These are phyloP conservation scores for Wickerhamiella sorbophila DNA, from an alignment of 805 yeast species.

Conservation along the genomic window DNA sequence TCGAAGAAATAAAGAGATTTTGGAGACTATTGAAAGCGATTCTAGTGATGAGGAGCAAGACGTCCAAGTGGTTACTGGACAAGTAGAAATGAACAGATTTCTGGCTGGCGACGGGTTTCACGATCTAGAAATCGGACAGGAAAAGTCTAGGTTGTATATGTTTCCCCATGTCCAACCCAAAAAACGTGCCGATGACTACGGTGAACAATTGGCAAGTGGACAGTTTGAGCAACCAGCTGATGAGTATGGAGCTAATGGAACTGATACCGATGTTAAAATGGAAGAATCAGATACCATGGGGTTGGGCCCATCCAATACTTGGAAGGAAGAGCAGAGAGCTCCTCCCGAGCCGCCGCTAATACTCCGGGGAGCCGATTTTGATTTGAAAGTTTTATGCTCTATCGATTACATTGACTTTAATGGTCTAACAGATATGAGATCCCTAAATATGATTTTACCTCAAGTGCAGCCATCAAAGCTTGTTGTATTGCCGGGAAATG, in stretches of 20 bases:
- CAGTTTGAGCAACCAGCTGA: conserved; percentile 11
- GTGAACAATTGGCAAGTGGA: conserved; percentile 53
- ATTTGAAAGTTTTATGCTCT: conserved; percentile 50
- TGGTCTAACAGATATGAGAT: conserved; percentile 73
- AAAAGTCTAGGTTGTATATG: conserved; percentile 38
- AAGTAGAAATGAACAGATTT: conserved; percentile 19
- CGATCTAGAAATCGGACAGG: conserved; percentile 41
- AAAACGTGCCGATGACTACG: conserved; percentile 72
- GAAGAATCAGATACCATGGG: background rate
- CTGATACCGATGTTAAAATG: background rate
- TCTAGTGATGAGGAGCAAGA: conserved; percentile 22
- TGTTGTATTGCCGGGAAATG: conserved; percentile 35
- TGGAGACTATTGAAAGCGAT: conserved; percentile 24
- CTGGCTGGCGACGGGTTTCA: conserved; percentile 27
- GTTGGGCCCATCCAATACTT: background rate
- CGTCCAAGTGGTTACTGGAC: conserved; percentile 15
- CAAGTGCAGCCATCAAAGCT: conserved; percentile 65
- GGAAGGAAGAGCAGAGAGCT: conserved; percentile 16
- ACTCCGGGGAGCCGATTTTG: conserved; percentile 24
- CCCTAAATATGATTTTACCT: conserved; percentile 63
- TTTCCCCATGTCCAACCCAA: conserved; percentile 58
- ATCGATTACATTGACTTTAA: conserved; percentile 65
- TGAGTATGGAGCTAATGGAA: conserved; percentile 1
- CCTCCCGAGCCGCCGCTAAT: conserved; percentile 31
- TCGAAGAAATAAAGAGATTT: conserved; percentile 26